Evolutionary conservation across 148 eudicot genomes (phyloP), one percentile per base, ranked within the genome.

Genomic region (Polygonum maritimum): DNA sequence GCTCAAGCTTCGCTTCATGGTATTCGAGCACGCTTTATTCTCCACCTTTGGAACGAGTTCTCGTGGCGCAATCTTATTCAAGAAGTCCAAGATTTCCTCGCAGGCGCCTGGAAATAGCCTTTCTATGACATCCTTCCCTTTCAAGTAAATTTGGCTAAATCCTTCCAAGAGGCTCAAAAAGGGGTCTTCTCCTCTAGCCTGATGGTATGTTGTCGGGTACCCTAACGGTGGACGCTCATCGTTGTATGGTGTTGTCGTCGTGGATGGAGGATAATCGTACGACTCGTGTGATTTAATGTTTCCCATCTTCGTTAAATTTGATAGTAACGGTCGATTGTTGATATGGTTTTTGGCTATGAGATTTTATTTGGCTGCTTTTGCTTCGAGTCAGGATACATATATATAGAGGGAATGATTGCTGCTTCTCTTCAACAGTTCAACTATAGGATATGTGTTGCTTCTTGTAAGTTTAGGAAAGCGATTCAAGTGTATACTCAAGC

Each of bases 61-160:
- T 15, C 45, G 21, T 5, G 18, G 7, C 11, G 19, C 11, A 67
- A 67, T 7, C 71, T 38, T 67, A 5, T 36, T 16, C 44, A 67
- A 67, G 45, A 14, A 67, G n/a, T 67, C 71, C 71, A 67, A 38
- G 9, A 67, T 21, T 36, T 36, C 71, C 16, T 67, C 71, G 38
- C 71, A 67, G 38, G 71, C 44, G 11, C 71, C 71, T 1, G 71
- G 71, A 38, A 67, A 36, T 7, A 15, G 71, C 71, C 71, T 36
- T 45, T 67, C 71, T 4, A 67, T 67, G 44, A 67, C 71, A 41
- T 67, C 71, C 36, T 38, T 67, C 19, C 71, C 71, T 67, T 36
- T 45, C 71, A 15, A 14, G 45, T 67, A 67, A 5, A 67, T 33
- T 2, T 38, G 44, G 45, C 45, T 67, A 67, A 67, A 67, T 6